These are phyloP conservation scores for Xylaria sp. DNA, from an alignment of 2,329 filamentous ascomycete genomes.

Conservation along the genomic window DNA sequence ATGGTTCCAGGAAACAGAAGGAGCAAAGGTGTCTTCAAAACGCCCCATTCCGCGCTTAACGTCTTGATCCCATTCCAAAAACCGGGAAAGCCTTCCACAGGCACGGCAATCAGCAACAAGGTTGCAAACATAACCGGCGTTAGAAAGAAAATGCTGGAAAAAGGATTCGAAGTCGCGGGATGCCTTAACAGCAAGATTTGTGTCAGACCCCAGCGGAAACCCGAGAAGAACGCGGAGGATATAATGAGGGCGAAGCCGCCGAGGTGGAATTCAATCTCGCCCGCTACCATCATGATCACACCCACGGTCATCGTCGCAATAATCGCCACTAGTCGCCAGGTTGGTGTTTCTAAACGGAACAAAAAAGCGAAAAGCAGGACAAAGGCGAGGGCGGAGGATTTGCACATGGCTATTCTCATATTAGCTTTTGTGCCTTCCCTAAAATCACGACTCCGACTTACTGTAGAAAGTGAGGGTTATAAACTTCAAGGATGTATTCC, in stretches of 20 bases:
- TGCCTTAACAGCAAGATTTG: conserved; percentile 95
- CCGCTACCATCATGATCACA: conserved; percentile 98
- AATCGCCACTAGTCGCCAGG: conserved; percentile 84
- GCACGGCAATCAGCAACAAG: conserved; percentile 81
- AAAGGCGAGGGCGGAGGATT: conserved; percentile 94
- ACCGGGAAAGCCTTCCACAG: conserved; percentile 80
- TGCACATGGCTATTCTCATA: conserved; percentile 81
- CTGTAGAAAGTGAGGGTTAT: conserved; percentile 97
- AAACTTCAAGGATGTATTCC: conserved; percentile 95
- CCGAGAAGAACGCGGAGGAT: conserved; percentile 91
- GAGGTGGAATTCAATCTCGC: conserved; percentile 88
- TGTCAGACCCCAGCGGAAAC: conserved; percentile 98
- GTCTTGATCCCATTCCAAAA: conserved; percentile 72
- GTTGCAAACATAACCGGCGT: conserved; percentile 95
- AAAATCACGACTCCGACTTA: conserved; percentile 52
- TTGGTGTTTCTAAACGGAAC: conserved; percentile 89
- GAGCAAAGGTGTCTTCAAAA: conserved; percentile 72
- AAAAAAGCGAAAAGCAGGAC: conserved; percentile 95
- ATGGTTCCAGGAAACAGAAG: conserved; percentile 90
- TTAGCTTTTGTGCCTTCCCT: conserved; percentile 16
- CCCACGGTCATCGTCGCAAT: conserved; percentile 92
- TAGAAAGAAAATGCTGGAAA: conserved; percentile 97
- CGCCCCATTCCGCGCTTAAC: conserved; percentile 75
- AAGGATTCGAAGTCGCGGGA: conserved; percentile 94
- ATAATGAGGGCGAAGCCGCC: conserved; percentile 93